Evolutionary conservation across 805 yeast species (phyloP).

Genomic region (Zygosaccharomyces bailii): DNA sequence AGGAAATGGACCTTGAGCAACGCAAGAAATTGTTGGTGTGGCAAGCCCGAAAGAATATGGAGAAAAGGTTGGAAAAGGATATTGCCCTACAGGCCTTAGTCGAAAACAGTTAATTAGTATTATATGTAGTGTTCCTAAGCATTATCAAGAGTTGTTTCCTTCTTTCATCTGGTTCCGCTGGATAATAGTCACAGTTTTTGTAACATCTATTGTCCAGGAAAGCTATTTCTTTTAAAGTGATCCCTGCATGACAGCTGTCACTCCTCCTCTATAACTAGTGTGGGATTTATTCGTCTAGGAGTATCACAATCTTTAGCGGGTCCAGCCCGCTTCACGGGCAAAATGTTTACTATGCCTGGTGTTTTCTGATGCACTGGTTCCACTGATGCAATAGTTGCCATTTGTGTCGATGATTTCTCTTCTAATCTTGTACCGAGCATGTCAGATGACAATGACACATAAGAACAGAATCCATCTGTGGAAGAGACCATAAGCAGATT

Average conservation of each 20-base stretch:
- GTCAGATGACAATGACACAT: conserved; percentile 49
- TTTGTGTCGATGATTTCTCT: background rate
- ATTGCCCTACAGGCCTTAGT: conserved; percentile 6
- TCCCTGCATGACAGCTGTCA: too few relatives aligned
- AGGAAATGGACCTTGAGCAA: conserved; percentile 26
- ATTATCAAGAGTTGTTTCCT: too few relatives aligned
- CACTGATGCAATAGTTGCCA: background rate
- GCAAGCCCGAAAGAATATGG: conserved; percentile 59
- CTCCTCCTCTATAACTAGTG: conserved; percentile 11
- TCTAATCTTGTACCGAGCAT: conserved; percentile 47
- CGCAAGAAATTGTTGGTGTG: conserved; percentile 46
- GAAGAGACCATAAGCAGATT: conserved; percentile 66
- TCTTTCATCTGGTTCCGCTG: too few relatives aligned
- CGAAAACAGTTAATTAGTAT: conserved; percentile 5
- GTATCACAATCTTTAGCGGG: conserved; percentile 9
- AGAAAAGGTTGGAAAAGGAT: conserved; percentile 19
- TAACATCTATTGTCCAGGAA: too few relatives aligned
- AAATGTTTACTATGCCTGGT: conserved; percentile 19
- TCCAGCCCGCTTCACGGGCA: conserved; percentile 23
- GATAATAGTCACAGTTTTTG: too few relatives aligned
- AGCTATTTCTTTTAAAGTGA: too few relatives aligned
- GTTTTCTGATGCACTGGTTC: conserved; percentile 1
- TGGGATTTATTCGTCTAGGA: conserved; percentile 27
- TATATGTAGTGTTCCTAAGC: background rate
- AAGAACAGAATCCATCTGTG: conserved; percentile 90